A percentile compares a stretch with the other conserved stretches of the same genome.
phyloP scores from a whole-genome alignment of 2,329 filamentous ascomycete species.

The Trichoderma sp. region DNA sequence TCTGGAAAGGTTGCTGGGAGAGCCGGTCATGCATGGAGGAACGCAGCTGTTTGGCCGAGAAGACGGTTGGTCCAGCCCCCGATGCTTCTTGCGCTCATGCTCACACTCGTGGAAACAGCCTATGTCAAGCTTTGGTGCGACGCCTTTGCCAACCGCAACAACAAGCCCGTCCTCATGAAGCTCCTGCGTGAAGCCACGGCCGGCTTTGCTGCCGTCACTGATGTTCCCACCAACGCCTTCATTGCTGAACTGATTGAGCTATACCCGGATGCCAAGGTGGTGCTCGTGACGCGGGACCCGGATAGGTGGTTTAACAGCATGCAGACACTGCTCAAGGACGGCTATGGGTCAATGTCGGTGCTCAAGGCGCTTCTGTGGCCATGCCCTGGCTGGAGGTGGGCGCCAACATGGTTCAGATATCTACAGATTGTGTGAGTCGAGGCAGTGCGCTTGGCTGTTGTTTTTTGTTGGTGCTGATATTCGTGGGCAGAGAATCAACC shows the following conservation, averaged over 20 bases:
- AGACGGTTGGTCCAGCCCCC: slow-evolving; percentile 29
- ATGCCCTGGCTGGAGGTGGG: slow-evolving; percentile 22
- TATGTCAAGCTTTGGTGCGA: slow-evolving; percentile 22
- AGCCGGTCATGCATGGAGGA: slow-evolving; percentile 50
- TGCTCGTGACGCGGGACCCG: slow-evolving; percentile 40
- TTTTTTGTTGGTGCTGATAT: neutral
- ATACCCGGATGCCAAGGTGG: slow-evolving; percentile 49
- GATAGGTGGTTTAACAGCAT: slow-evolving; percentile 38
- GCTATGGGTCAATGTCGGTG: neutral
- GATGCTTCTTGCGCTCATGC: neutral
- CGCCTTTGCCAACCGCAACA: slow-evolving; percentile 14
- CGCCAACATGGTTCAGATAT: neutral
- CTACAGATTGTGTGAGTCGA: neutral
- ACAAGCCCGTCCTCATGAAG: slow-evolving; percentile 30
- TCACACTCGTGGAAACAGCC: neutral
- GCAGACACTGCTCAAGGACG: slow-evolving; percentile 10
- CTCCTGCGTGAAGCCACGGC: slow-evolving; percentile 37
- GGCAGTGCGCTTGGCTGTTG: neutral
- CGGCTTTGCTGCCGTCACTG: slow-evolving; percentile 48
- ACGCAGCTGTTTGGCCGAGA: slow-evolving; percentile 38
- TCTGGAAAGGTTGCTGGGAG: slow-evolving; percentile 46
- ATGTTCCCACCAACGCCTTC: slow-evolving; percentile 42
- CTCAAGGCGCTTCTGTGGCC: slow-evolving; percentile 20
- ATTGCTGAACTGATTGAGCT: slow-evolving; percentile 46
- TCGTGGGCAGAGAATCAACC: neutral